Base-by-base conservation (phyloP, 1,284 basidiomycete species). In the Ustanciosporium gigantosporum region DNA sequence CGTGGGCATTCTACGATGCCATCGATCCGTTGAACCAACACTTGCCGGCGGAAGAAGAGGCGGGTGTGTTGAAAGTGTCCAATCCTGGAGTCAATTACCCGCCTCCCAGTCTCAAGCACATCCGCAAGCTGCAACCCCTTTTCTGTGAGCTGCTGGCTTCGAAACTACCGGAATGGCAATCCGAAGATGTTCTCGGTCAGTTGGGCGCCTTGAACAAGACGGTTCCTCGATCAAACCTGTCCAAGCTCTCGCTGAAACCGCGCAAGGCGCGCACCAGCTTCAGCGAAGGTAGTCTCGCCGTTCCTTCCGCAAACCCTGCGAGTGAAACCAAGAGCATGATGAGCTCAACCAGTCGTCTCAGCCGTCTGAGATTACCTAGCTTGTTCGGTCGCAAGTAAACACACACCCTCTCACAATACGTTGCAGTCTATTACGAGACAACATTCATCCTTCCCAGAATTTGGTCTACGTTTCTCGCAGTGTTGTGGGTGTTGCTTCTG, bases 1-100 rank as follows among this genome's bases (percentile, higher is more conserved):
- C 72, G 8, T 71, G 66, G 66, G 66, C 70, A 2, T 74, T 70
- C 46, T 76, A 53, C 43, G 70, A 73, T 50, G 43, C 38, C 19
- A 27, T 57, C 4, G 72, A 76, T 38, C 70, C 70, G 25, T 61
- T 72, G 25, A 67, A 70, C 35, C 61, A 70, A 44, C 55, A 62
- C 29, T 51, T 66, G 6, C 16, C 45, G 0, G 25, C n/a, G 20
- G 50, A 55, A 25, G 47, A 53, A 31, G 52, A 52, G 34, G 40
- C 38, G 11, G 50, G 48, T 15, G 45, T 46, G 14, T 44, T 66
- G 23, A 41, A 50, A 3, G 46, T 52, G 25, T 31, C 46, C 21
- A 52, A 50, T 20, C 34, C 31, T 2, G 35, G 41, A 0, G 42
- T 45, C 15, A 46, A 49, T 8, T 39, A 39, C 16, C 27, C 50